Conservation (phyloP, 768 basidiomycete species). For the Mycena filopes region DNA sequence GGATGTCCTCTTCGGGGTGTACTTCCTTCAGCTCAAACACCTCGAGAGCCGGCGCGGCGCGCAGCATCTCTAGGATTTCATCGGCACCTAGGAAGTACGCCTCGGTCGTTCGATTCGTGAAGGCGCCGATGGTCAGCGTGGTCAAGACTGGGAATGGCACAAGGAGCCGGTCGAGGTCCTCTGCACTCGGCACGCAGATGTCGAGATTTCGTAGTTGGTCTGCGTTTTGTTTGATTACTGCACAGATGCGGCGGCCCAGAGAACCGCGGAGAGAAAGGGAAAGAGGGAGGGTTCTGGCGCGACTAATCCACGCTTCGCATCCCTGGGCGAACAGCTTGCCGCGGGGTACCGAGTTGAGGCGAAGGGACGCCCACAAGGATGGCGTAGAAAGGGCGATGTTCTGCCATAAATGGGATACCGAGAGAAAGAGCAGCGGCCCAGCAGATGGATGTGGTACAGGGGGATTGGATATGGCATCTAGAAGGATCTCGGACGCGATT, state of each 20-base stretch:
- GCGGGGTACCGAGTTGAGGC: not conserved
- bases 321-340: not conserved
- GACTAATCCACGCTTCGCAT: not conserved
- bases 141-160: not conserved
- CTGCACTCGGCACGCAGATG: not conserved
- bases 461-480: too few species aligned
- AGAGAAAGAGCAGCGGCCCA: too few species aligned
- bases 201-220: not conserved
- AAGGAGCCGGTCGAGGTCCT: not conserved
- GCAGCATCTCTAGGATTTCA: slow-evolving; percentile 6
- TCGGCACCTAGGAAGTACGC: not conserved
- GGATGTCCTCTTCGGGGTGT: not conserved
- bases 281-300: not conserved
- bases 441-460: too few species aligned
- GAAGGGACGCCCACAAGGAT: not conserved
- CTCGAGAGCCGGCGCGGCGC: not conserved
- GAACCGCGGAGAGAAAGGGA: not conserved
- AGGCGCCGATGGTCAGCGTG: not conserved
- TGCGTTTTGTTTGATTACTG: not conserved
- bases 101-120: not conserved
- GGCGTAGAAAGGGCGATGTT: slow-evolving; percentile 4
- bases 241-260: not conserved
- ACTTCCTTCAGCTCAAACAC: not conserved
- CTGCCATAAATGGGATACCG: too few species aligned
- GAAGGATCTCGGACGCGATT: too few species aligned